phyloP scores from a whole-genome alignment of 169 alveolate genomes.

The Plasmodium adleri region DNA sequence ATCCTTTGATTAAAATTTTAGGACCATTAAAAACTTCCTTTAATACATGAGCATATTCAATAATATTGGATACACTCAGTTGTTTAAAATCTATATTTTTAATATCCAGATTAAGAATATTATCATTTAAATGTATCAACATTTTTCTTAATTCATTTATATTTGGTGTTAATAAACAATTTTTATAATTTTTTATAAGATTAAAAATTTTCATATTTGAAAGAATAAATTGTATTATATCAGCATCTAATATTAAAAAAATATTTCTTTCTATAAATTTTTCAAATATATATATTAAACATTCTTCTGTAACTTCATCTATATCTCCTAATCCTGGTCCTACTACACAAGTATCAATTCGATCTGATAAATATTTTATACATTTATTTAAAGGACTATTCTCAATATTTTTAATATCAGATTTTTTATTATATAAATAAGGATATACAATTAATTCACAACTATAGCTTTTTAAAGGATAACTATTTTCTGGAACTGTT shows the following conservation, averaged over 20 bases:
- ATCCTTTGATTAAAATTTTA: constrained; percentile 44
- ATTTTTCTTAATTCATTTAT: constrained; percentile 50
- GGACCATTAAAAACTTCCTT: constrained; percentile 34
- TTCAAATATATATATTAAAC: constrained; percentile 18
- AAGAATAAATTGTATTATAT: constrained; percentile 38
- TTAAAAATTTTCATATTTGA: constrained; percentile 9
- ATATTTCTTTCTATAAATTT: constrained; percentile 39
- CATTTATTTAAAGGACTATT: constrained; percentile 56
- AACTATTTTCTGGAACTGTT: constrained; percentile 91
- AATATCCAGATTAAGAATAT: neutral
- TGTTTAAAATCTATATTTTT: constrained; percentile 16
- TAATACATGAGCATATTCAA: constrained; percentile 17
- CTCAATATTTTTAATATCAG: constrained; percentile 28
- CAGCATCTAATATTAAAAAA: constrained; percentile 59
- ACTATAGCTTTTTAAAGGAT: constrained; percentile 93
- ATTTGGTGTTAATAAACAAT: constrained; percentile 61
- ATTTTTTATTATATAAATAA: constrained; percentile 65
- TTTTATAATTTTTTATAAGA: constrained; percentile 30
- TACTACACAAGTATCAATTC: constrained; percentile 87
- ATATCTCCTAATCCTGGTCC: constrained; percentile 95
- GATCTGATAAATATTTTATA: constrained; percentile 79
- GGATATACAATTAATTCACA: constrained; percentile 96
- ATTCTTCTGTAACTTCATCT: constrained; percentile 48
- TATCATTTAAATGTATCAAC: constrained; percentile 10
- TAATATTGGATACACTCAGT: neutral